phyloP scores from a whole-genome alignment of 208 protist species.

The Crithidia sp. region DNA sequence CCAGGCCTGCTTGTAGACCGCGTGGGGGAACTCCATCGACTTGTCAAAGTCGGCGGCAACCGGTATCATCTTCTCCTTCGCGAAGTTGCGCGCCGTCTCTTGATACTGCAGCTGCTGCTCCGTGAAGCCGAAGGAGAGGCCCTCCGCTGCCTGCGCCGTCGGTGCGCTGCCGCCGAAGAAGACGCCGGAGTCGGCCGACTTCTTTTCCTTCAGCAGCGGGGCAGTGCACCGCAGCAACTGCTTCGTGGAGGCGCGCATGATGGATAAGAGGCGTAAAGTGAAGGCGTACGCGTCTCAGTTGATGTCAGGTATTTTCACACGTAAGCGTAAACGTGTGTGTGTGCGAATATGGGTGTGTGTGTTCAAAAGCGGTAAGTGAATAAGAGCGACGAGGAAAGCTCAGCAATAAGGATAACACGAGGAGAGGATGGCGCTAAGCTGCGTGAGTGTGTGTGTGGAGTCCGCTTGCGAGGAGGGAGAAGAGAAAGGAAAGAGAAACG shows the following conservation, averaged over 20 bases:
- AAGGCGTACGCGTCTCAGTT: too few species aligned
- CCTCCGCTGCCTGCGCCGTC: conserved; percentile 21
- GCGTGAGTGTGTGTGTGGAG: too few species aligned
- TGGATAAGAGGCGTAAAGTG: not conserved
- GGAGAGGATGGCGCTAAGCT: not conserved
- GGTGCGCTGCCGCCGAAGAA: conserved; percentile 42
- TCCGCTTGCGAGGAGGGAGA: too few species aligned
- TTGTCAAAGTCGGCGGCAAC: conserved; percentile 73
- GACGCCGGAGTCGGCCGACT: conserved; percentile 9
- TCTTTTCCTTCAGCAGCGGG: conserved; percentile 23
- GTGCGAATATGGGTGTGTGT: not conserved
- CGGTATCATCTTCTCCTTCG: conserved; percentile 78
- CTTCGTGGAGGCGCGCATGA: conserved; percentile 15
- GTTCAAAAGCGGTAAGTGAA: conserved; percentile 8
- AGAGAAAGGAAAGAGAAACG: too few species aligned
- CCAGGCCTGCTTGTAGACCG: conserved; percentile 84
- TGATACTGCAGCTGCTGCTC: conserved; percentile 77
- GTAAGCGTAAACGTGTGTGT: conserved; percentile 3
- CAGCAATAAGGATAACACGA: not conserved
- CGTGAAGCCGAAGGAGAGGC: conserved; percentile 81
- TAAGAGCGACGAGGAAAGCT: not conserved
- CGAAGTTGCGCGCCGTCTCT: conserved; percentile 79
- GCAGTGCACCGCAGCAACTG: conserved; percentile 14
- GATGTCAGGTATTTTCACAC: too few species aligned
- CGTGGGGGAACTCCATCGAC: conserved; percentile 74